Percentiles rank a stretch among this genome's conserved stretches.
These are phyloP conservation scores for Arthrocladium fulminans DNA, from an alignment of 2,329 filamentous ascomycete species.

Conservation along the genomic window DNA sequence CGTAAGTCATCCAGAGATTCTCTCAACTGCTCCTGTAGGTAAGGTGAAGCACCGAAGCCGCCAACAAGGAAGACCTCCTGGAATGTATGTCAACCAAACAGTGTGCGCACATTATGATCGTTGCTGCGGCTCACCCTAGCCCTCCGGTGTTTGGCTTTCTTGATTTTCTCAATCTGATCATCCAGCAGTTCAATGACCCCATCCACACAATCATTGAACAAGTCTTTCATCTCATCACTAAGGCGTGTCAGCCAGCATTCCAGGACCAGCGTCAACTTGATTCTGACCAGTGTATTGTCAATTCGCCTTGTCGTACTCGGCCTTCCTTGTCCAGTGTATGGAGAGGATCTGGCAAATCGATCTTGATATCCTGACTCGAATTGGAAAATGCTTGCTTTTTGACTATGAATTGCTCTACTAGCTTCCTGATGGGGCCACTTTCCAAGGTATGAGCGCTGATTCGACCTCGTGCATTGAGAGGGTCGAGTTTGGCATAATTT, in stretches of 20 bases:
- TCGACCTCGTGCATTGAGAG: background rate
- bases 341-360: background rate
- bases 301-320: background rate
- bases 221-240: background rate
- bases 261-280: background rate
- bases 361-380: background rate
- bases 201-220: background rate
- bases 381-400: background rate
- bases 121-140: background rate
- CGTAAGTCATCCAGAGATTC: background rate
- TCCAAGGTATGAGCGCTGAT: background rate
- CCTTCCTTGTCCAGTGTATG: background rate
- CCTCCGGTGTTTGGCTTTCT: background rate
- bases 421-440: background rate
- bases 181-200: background rate
- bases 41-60: conserved; percentile 2
- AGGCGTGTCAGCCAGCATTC: background rate
- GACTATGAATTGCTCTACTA: background rate
- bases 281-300: background rate
- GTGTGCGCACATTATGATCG: background rate
- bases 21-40: background rate
- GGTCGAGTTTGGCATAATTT: background rate
- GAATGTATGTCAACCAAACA: background rate
- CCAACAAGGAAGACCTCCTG: conserved; percentile 3
- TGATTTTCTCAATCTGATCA: background rate